Evolutionary conservation across 2,329 filamentous ascomycete genomes (phyloP), one percentile per base, ranked within the genome.

Genomic region (Claviceps maximensis): DNA sequence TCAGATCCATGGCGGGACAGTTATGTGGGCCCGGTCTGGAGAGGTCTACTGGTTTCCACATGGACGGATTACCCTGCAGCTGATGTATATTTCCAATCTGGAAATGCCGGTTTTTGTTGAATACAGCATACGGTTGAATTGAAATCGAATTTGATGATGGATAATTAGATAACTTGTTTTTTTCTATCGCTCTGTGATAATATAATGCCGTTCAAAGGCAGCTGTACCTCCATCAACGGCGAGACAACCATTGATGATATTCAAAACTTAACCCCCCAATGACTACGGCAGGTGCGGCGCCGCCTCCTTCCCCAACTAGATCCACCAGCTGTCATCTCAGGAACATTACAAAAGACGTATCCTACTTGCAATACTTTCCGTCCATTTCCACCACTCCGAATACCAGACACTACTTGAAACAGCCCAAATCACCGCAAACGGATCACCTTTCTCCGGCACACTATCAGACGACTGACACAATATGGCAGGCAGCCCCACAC

Each of bases 401-500:
- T 42, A 10, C 8, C 13, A 44, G 10, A 4, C 41, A 17, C 13
- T 21, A 4, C 10, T 10, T 12, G 10, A 9, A 21, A 33, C n/a
- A 19, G 12, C 10, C n/a, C 25, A 15, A 19, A 40, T 38, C 15
- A 1, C 47, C 33, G 21, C 21, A 17, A 50, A n/a, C 17, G 7
- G 25, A 29, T 21, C 3, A 41, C 13, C 1, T 15, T 29, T 15
- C 6, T 13, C 17, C 13, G 19, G n/a, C 27, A 47, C 19, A 23
- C n/a, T 10, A 23, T n/a, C n/a, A n/a, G n/a, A n/a, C n/a, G n/a
- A 6, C 21, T 15, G 21, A 5, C 13, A n/a, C 10, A 52, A 13
- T 1, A 54, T 54, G 53, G 1, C 53, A 12, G 27, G 40, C 1
- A 41, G 15, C 1, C 1, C 10, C 2, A 7, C 58, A 33, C 60